These are phyloP conservation scores for Didymella segeticola DNA, from an alignment of 2,329 filamentous ascomycete genomes.

Conservation along the genomic window DNA sequence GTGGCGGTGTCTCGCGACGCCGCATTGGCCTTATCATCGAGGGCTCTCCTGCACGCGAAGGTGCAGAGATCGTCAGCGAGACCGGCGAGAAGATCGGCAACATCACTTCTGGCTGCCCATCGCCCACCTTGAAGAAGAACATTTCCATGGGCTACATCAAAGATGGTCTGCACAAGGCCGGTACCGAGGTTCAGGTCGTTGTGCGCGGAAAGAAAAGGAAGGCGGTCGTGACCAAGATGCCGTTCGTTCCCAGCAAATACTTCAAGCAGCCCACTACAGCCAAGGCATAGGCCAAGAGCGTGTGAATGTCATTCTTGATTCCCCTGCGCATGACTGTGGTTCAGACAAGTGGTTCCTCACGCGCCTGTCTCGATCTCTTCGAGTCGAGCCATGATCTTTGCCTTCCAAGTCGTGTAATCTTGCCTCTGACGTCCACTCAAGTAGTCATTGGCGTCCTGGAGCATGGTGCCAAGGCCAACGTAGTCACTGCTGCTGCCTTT, in stretches of 20 bases:
- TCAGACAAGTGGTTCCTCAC: background rate
- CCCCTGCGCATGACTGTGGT: background rate
- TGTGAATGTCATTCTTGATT: background rate
- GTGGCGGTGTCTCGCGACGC: slow-evolving; percentile 71
- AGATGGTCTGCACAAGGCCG: slow-evolving; percentile 81
- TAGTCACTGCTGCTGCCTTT: slow-evolving; percentile 53
- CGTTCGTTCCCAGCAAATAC: slow-evolving; percentile 83
- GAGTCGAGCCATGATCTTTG: slow-evolving; percentile 64
- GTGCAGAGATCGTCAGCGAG: slow-evolving; percentile 75
- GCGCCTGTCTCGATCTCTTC: slow-evolving; percentile 51
- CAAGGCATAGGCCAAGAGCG: slow-evolving; percentile 26
- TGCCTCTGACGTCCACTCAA: slow-evolving; percentile 67
- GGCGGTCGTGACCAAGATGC: slow-evolving; percentile 84
- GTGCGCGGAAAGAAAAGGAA: slow-evolving; percentile 78
- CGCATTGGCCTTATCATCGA: slow-evolving; percentile 83
- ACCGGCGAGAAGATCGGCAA: slow-evolving; percentile 73
- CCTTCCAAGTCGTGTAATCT: slow-evolving; percentile 71
- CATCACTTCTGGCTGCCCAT: slow-evolving; percentile 89
- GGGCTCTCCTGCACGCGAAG: slow-evolving; percentile 88
- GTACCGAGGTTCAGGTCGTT: slow-evolving; percentile 79
- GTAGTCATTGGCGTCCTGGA: slow-evolving; percentile 76
- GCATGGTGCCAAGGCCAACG: slow-evolving; percentile 69
- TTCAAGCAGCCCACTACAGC: slow-evolving; percentile 52
- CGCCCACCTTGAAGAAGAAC: slow-evolving; percentile 84
- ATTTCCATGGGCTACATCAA: slow-evolving; percentile 95